A percentile compares a stretch with the other conserved stretches of the same genome.
phyloP scores from a whole-genome alignment of 495 filamentous ascomycete genomes.

The Elaphomyces granulatus region DNA sequence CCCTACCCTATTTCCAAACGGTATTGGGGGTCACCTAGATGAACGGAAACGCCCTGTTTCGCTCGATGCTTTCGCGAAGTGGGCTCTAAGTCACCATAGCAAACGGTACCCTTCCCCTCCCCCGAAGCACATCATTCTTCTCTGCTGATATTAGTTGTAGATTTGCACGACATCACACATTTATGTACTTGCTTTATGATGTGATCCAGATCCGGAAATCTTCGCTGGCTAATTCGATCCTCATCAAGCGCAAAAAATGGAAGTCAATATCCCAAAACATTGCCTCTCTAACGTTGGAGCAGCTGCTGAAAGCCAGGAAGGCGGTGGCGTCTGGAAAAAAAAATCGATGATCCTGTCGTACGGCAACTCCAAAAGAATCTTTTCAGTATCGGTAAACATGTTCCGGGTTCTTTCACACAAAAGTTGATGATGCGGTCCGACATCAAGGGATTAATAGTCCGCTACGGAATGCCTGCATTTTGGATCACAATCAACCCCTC shows the following conservation, averaged over 20 bases:
- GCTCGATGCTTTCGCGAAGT: constrained; percentile 2
- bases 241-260: constrained; percentile 4
- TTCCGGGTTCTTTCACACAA: constrained; percentile 3
- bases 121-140: neutral
- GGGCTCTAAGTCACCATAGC: constrained; percentile 9
- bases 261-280: constrained; percentile 1
- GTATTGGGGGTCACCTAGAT: constrained; percentile 11
- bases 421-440: constrained; percentile 3
- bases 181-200: constrained; percentile 9
- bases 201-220: constrained; percentile 5
- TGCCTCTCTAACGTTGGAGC: constrained; percentile 1
- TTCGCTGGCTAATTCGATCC: constrained; percentile 2
- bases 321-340: neutral
- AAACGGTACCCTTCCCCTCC: constrained; percentile 5
- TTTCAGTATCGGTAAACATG: neutral
- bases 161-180: constrained; percentile 6
- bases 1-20: constrained; percentile 10
- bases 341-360: constrained; percentile 1
- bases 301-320: constrained; percentile 2
- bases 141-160: no score
- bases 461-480: constrained; percentile 5
- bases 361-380: constrained; percentile 1
- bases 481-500: constrained; percentile 8
- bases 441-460: constrained; percentile 3
- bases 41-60: constrained; percentile 6